Evolutionary conservation across 768 basidiomycete genomes (phyloP), one percentile per base, ranked within the genome.

Genomic region (Trametes coccinea): DNA sequence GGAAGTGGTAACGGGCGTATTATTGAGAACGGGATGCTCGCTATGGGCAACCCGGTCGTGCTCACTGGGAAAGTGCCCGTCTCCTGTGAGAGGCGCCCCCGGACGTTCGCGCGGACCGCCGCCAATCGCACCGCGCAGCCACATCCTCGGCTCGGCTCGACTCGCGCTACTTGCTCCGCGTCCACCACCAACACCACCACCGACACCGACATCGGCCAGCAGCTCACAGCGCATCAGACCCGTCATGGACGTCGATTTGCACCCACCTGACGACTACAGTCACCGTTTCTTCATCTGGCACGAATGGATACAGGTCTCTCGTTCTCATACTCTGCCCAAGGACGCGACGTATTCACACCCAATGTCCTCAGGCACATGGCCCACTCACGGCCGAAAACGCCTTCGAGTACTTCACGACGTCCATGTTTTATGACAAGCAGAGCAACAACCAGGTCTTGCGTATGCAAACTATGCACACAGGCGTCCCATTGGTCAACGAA

Each of bases 381-480:
- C 88, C 88, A 2, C 79, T 95, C 66, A 86, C 88, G 7, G 73
- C 80, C 2, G 84, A 90, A 66, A 91, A 89, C 70, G 92, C 92
- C 53, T 87, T 95, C 64, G 92, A 95, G 58, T 96, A 95, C 78
- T 96, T 96, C 72, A 79, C 89, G 11, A 85, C 85, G 0, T 94
- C 92, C 31, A 93, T 93, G 85, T 95, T 94, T 78, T 96, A 93
- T 72, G 93, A 95, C 76, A 92, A 92, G 74, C 90, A 92, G 75
- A 93, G 90, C 76, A 95, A 89, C 74, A 96, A 96, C 73, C 91
- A 94, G 68, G 87, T 90, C 33, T 77, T 96, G 46, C 88, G 93
- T 67, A 96, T 96, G 94, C 94, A 96, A 74, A 95, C 92, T 0
- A 88, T 89, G 77, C 89, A 92, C 69, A 89, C 90, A 0, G 92